A percentile compares a stretch with the other conserved stretches of the same genome.
These are phyloP conservation scores for Mycena indigotica DNA, from an alignment of 768 basidiomycete genomes.

Conservation along the genomic window DNA sequence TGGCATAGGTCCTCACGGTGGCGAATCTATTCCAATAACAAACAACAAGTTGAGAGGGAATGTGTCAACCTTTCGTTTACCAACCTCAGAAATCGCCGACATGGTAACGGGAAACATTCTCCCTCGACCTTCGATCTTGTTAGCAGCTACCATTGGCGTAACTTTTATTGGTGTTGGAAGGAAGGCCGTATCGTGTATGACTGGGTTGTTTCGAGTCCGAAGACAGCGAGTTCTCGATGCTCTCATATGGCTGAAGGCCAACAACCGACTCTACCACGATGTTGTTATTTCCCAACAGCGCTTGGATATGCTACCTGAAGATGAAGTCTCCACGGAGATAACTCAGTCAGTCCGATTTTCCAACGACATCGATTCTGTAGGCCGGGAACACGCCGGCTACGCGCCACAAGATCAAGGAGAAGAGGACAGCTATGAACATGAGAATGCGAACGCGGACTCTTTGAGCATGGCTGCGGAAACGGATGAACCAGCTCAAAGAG, in stretches of 20 bases:
- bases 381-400: conserved; percentile 16
- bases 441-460: neutral
- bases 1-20: neutral
- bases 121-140: conserved; percentile 7
- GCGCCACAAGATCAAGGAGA: neutral
- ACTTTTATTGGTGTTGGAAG: conserved; percentile 32
- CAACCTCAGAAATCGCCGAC: conserved; percentile 11
- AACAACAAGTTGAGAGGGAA: conserved; percentile 26
- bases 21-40: no score
- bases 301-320: neutral
- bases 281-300: conserved; percentile 23
- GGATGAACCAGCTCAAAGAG: neutral
- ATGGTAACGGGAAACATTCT: conserved; percentile 26
- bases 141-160: conserved; percentile 30
- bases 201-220: conserved; percentile 27
- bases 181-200: conserved; percentile 23
- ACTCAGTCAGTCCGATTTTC: neutral
- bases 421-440: neutral
- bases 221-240: conserved; percentile 22
- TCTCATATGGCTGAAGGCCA: conserved; percentile 33
- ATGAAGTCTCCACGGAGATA: conserved; percentile 7
- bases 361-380: neutral
- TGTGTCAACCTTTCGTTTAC: conserved; percentile 21
- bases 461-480: no score
- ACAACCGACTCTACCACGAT: conserved; percentile 32